Evolutionary conservation across 2,329 filamentous ascomycete species (phyloP).

Genomic region (Ramichloridium luteum): DNA sequence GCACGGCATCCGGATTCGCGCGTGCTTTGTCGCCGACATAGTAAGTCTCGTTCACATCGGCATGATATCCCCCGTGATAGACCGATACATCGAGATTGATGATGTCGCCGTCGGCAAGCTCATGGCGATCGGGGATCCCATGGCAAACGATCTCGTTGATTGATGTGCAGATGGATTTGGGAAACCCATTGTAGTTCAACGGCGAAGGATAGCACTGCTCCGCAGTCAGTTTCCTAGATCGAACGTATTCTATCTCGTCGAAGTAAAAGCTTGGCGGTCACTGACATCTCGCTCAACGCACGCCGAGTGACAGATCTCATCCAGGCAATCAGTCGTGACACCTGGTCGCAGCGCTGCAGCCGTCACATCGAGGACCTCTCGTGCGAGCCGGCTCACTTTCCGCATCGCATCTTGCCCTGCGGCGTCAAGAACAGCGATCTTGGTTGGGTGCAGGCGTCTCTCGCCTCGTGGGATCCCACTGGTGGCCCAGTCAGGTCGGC

Average conservation of each 20-base stretch:
- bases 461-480: constrained; percentile 61
- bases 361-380: constrained; percentile 83
- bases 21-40: constrained; percentile 82
- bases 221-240: background rate
- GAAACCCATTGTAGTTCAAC: constrained; percentile 86
- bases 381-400: constrained; percentile 69
- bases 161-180: constrained; percentile 92
- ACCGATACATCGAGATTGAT: constrained; percentile 89
- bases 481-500: constrained; percentile 70
- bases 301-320: constrained; percentile 84
- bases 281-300: constrained; percentile 80
- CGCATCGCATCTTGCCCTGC: constrained; percentile 76
- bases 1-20: constrained; percentile 69
- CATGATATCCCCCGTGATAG: constrained; percentile 86
- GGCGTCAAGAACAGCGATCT: constrained; percentile 67
- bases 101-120: constrained; percentile 81
- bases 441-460: constrained; percentile 46
- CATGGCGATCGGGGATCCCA: constrained; percentile 82
- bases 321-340: constrained; percentile 84
- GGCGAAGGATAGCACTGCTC: constrained; percentile 80
- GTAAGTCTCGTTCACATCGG: constrained; percentile 93
- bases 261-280: too few relatives aligned
- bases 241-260: too few relatives aligned
- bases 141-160: constrained; percentile 95
- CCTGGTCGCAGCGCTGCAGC: constrained; percentile 70